Evolutionary conservation across 108 stramenopile species (phyloP), one percentile per base, ranked within the genome.

Genomic region (Schizochytrium sp.): DNA sequence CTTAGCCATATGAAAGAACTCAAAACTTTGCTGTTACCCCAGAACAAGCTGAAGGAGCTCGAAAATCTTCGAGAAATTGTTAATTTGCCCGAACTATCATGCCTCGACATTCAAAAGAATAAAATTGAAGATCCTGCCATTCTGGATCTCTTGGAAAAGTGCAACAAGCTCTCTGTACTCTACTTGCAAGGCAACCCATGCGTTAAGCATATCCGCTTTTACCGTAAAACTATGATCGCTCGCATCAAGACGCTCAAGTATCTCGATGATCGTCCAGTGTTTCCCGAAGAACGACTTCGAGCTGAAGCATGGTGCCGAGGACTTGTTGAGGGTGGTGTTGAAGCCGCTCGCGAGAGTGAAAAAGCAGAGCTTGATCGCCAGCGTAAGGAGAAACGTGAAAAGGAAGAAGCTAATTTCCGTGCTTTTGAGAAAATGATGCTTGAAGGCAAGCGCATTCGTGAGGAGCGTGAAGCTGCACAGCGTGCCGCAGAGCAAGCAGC

Each of bases 251-350:
- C 49, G 8, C 91, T 96, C 28, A 89, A 64, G 13, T 94, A 93
- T 64, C 92, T 96, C 17, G 96, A 96, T 87, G 96, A 95, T 89
- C 91, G 89, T 5, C 93, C 93, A 44, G 94, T 96, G 44, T 96
- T 95, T 72, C 92, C 91, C 2, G 96, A 96, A 28, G 96, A 96
- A 90, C 89, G 96, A 3, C 55, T 91, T 3, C 88, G 96, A 17
- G 92, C 91, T 57, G 89, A 92, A 46, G 96, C 94, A 4, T 96
- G 96, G 96, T 94, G 93, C 28, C 53, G 46, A 4, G 95, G 93
- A 1, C 28, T 95, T 46, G 59, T n/a, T 46, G 91, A 87, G n/a
- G 94, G 94, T 8, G 88, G 72, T n/a, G 42, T 91, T 10, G 89
- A 93, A 19, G 87, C 57, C 40, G 94, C 94, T 4, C 60, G 73